Conservation (phyloP, 2,329 filamentous ascomycete species). For the Apiospora phragmitis region DNA sequence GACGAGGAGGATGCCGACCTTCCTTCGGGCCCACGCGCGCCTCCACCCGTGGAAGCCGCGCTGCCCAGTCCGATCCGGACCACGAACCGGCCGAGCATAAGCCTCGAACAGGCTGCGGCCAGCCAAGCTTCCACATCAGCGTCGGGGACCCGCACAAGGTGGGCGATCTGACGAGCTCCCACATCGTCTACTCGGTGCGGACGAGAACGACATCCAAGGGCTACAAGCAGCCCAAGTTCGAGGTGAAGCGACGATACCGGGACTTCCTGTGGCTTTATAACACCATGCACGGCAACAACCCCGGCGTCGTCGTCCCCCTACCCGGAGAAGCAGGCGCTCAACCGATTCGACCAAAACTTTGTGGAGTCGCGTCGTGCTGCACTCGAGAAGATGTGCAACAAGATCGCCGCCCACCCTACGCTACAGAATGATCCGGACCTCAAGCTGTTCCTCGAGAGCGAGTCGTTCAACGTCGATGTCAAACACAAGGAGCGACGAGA, state of each 20-base stretch:
- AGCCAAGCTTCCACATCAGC: conserved; percentile 85
- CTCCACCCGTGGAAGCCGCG: conserved; percentile 63
- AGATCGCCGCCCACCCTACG: conserved; percentile 84
- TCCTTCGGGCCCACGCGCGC: conserved; percentile 59
- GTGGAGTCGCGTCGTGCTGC: conserved; percentile 90
- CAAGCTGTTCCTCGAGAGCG: conserved; percentile 96
- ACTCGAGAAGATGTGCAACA: conserved; percentile 97
- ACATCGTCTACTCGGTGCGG: conserved; percentile 95
- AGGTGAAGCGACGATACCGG: conserved; percentile 89
- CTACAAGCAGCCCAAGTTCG: conserved; percentile 89
- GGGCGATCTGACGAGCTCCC: conserved; percentile 91
- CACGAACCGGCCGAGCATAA: conserved; percentile 74
- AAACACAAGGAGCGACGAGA: conserved; percentile 97
- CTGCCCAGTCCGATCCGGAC: conserved; percentile 51
- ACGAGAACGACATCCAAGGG: conserved; percentile 97
- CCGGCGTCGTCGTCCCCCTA: conserved; percentile 94
- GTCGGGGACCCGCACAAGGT: conserved; percentile 98
- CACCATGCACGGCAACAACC: conserved; percentile 90
- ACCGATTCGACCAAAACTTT: conserved; percentile 94
- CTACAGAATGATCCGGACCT: conserved; percentile 91
- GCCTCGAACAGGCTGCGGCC: conserved; percentile 80
- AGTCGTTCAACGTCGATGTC: conserved; percentile 92
- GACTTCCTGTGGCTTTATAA: conserved; percentile 99
- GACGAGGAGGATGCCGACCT: conserved; percentile 65
- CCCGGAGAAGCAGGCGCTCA: conserved; percentile 96